A percentile compares a stretch with the other conserved stretches of the same genome.
phyloP scores from a whole-genome alignment of 371 early-diverging fungal genomes.

The Saksenaea oblongispora region DNA sequence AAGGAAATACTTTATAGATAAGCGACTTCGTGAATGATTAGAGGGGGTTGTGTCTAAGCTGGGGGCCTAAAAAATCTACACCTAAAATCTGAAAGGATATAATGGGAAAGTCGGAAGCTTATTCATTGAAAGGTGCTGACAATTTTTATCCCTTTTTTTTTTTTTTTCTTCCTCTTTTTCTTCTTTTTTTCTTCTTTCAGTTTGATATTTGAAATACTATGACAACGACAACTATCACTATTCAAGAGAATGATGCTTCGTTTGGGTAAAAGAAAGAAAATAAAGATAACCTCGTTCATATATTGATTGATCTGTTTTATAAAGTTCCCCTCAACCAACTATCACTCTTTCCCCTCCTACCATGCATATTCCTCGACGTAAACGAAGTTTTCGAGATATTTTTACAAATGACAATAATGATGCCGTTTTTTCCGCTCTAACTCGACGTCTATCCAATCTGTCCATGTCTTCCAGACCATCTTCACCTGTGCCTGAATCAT shows the following conservation, averaged over 20 bases:
- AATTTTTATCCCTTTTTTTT: not conserved
- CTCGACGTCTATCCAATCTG: conserved; percentile 13
- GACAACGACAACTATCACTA: not conserved
- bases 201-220: not conserved
- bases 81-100: not conserved
- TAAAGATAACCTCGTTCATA: not conserved
- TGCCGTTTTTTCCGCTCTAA: conserved; percentile 6
- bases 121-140: not conserved
- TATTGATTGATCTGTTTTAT: not conserved
- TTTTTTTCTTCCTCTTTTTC: not conserved
- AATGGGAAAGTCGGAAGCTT: not conserved
- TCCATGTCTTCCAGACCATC: conserved; percentile 18
- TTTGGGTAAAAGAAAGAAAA: not conserved
- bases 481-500: conserved; percentile 10
- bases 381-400: conserved; percentile 17
- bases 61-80: not conserved
- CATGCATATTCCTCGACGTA: conserved; percentile 9
- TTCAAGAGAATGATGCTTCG: not conserved
- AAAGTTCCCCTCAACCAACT: conserved; percentile 12
- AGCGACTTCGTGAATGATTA: not conserved
- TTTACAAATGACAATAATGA: conserved; percentile 8
- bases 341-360: conserved; percentile 25
- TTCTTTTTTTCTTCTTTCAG: not conserved
- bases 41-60: not conserved
- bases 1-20: not conserved